These are phyloP conservation scores for Cladosporium sp. DNA, from an alignment of 2,329 filamentous ascomycete genomes.

Conservation along the genomic window DNA sequence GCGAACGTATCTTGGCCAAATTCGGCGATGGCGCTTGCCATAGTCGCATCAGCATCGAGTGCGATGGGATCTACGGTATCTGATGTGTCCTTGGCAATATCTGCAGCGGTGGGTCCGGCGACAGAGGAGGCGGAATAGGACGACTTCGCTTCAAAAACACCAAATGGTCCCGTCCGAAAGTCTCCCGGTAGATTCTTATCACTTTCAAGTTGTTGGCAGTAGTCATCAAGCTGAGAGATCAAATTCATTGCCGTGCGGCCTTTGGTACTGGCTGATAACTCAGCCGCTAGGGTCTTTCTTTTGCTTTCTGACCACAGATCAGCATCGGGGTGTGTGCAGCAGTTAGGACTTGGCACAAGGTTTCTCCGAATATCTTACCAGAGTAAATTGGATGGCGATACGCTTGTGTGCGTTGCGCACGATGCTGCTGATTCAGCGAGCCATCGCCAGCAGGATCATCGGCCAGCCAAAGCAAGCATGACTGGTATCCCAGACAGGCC, in stretches of 20 bases:
- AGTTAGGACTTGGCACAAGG: background rate
- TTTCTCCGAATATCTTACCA: background rate
- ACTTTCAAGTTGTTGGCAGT: background rate
- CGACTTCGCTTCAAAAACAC: background rate
- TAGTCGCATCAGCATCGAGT: too few species aligned
- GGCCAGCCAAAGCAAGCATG: background rate
- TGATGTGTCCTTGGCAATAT: too few species aligned
- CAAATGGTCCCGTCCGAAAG: background rate
- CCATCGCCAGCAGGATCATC: background rate
- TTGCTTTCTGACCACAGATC: background rate
- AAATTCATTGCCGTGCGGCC: background rate
- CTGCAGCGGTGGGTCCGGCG: too few species aligned
- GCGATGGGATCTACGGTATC: too few species aligned
- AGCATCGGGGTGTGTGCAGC: background rate
- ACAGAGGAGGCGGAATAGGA: too few species aligned
- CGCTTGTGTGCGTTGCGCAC: background rate
- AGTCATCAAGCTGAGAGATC: constrained; percentile 4
- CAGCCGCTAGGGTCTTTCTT: background rate
- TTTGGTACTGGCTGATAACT: constrained; percentile 4
- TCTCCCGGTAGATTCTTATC: background rate
- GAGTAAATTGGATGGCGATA: constrained; percentile 4
- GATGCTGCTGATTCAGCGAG: background rate
- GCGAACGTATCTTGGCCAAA: too few species aligned
- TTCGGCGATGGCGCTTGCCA: too few species aligned
- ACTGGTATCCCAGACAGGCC: constrained; percentile 1